These are phyloP conservation scores for Plasmodium falciparum DNA, from an alignment of 169 alveolate species.

Conservation along the genomic window DNA sequence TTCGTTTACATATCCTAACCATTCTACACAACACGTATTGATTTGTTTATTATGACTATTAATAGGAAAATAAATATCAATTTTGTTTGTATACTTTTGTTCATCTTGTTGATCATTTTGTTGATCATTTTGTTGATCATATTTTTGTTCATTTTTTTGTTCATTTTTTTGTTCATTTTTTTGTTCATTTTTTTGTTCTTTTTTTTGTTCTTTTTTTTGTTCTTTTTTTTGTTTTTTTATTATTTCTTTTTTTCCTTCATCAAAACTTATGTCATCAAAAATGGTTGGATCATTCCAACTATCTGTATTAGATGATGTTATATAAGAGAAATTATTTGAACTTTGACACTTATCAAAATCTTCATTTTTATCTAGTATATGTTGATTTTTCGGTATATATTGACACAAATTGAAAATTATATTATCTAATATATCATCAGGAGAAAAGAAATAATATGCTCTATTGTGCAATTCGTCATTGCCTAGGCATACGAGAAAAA, in stretches of 20 bases:
- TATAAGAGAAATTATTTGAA: not conserved
- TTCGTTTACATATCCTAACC: conserved; percentile 70
- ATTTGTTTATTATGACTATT: conserved; percentile 9
- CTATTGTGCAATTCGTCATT: conserved; percentile 35
- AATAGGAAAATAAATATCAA: not conserved
- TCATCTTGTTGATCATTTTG: too few relatives aligned
- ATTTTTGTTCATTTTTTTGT: too few relatives aligned
- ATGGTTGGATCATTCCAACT: conserved; percentile 39
- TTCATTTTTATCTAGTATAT: conserved; percentile 25
- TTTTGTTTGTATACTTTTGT: not conserved
- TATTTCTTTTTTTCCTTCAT: conserved; percentile 14
- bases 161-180: too few relatives aligned
- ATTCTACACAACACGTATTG: conserved; percentile 43
- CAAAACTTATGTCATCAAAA: conserved; percentile 21
- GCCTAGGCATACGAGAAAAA: conserved; percentile 3
- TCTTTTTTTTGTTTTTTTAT: too few relatives aligned
- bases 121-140: too few relatives aligned
- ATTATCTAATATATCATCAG: conserved; percentile 51
- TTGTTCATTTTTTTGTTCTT: too few relatives aligned
- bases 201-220: too few relatives aligned
- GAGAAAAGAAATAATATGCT: conserved; percentile 42
- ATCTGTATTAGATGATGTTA: conserved; percentile 8
- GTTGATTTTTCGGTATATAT: conserved; percentile 42
- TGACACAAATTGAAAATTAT: conserved; percentile 55
- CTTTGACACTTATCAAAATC: not conserved